Evolutionary conservation across 2,329 filamentous ascomycete species (phyloP), one percentile per base, ranked within the genome.

Genomic region (Fusarium poae): DNA sequence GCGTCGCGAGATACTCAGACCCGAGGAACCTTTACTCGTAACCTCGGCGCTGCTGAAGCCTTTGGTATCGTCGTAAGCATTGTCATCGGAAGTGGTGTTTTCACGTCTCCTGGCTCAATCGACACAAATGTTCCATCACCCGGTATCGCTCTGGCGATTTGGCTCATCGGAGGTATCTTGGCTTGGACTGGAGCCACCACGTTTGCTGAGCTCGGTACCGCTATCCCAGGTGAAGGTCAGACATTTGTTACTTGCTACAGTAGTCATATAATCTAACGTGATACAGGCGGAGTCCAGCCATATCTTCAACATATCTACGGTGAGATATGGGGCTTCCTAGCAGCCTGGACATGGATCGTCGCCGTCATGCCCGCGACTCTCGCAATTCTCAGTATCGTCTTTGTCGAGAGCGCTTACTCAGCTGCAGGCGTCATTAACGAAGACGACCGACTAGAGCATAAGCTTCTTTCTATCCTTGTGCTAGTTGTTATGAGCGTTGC

Each of bases 311-410:
- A 88, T 74, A 85, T 89, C 34, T 90, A 84, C 64, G 88, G 88
- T 30, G 86, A 89, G 50, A 77, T 86, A 3, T 83, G 84, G 49
- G 88, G 87, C n/a, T 90, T 89, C 70, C 75, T 90, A 7, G 86
- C 87, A 8, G 87, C 87, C 0, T 91, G 88, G 88, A 87, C 88
- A 0, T 90, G 88, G 85, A 84, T 90, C 55, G 82, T 90, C 8
- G 86, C 85, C 21, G 84, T 89, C 25, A 90, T 89, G 83, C 88
- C 88, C 0, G 87, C 87, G 0, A 89, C 88, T 0, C 82, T 89
- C 62, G 88, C 88, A 12, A 90, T 90, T 46, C 81, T 90, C 29
- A 85, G 84, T 72, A 89, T 90, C 65, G 87, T 90, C 25, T 90
- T 90, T 67, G 83, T 89, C 58, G 83, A 88, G 74, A 88, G 83